Evolutionary conservation across 352 stramenopile genomes (phyloP).

Genomic region (Pythium aristosporum): DNA sequence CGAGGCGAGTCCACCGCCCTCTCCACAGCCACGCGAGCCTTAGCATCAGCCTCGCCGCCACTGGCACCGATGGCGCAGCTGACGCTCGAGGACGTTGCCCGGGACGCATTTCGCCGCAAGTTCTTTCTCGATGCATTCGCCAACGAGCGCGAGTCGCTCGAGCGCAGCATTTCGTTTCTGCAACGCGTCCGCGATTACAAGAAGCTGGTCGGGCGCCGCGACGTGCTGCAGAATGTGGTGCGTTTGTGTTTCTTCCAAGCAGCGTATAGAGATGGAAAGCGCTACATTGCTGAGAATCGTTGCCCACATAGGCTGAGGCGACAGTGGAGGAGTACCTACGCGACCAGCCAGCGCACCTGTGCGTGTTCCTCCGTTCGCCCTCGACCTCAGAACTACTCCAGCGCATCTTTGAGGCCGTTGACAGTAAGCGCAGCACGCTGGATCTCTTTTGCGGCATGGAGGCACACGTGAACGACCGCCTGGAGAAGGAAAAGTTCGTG

Average conservation of each 20-base stretch:
- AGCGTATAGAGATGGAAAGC: too few relatives aligned
- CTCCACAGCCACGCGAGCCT: neutral
- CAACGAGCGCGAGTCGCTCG: conserved; percentile 51
- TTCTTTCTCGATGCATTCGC: conserved; percentile 61
- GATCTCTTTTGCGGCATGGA: conserved; percentile 70
- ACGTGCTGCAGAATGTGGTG: conserved; percentile 47
- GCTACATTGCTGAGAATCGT: too few relatives aligned
- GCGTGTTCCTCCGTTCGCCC: conserved; percentile 22
- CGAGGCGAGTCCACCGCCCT: neutral
- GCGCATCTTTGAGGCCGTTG: conserved; percentile 35
- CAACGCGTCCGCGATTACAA: conserved; percentile 58
- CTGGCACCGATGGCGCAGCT: conserved; percentile 20
- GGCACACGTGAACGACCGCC: conserved; percentile 39
- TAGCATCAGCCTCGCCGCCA: neutral
- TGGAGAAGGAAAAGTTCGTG: conserved; percentile 55
- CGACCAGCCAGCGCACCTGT: conserved; percentile 30
- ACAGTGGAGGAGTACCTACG: conserved; percentile 40
- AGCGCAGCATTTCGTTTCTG: conserved; percentile 60
- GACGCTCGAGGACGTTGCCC: conserved; percentile 55
- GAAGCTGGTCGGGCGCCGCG: conserved; percentile 39
- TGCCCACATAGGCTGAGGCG: conserved; percentile 40
- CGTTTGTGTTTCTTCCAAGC: conserved; percentile 3
- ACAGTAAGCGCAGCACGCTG: conserved; percentile 33
- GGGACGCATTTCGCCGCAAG: conserved; percentile 52
- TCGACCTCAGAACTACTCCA: conserved; percentile 29